Conservation (phyloP, 139 green algal genomes). For the Coelastrella sp. region DNA sequence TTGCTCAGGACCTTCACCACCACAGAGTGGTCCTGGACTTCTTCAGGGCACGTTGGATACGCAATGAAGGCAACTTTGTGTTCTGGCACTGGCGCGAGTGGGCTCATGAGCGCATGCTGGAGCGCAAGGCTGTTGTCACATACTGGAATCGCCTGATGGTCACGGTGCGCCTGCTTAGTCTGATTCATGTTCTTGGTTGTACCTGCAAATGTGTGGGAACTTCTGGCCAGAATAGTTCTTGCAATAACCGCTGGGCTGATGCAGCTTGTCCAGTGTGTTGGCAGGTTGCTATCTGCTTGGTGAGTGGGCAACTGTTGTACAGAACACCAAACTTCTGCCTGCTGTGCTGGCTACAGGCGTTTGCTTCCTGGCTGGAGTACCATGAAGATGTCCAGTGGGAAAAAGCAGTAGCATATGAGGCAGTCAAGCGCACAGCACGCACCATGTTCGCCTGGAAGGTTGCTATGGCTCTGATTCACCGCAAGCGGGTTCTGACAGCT, state of each 20-base stretch:
- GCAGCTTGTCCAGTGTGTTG: neutral
- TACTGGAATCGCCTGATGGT: slow-evolving; percentile 39
- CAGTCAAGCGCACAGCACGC: neutral
- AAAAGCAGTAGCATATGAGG: neutral
- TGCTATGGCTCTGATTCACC: slow-evolving; percentile 8
- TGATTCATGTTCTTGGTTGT: neutral
- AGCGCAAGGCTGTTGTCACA: slow-evolving; percentile 17
- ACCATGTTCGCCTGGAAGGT: slow-evolving; percentile 23
- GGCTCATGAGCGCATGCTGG: neutral
- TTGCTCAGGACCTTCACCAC: slow-evolving; percentile 39
- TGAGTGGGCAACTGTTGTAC: neutral
- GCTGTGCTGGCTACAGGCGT: neutral
- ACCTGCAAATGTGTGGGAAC: neutral
- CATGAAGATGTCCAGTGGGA: neutral
- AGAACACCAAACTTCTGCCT: neutral
- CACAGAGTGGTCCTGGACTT: slow-evolving; percentile 12
- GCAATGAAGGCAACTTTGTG: neutral
- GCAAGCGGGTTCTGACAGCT: slow-evolving; percentile 27
- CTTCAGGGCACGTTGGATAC: slow-evolving; percentile 29
- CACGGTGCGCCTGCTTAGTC: neutral
- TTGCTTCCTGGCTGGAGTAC: slow-evolving; percentile 17
- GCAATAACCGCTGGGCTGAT: no score
- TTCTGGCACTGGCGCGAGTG: slow-evolving; percentile 13
- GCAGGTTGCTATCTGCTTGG: neutral
- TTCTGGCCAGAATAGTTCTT: neutral